Base-by-base conservation (phyloP, 495 filamentous ascomycete genomes). In the Talaromyces wortmannii region DNA sequence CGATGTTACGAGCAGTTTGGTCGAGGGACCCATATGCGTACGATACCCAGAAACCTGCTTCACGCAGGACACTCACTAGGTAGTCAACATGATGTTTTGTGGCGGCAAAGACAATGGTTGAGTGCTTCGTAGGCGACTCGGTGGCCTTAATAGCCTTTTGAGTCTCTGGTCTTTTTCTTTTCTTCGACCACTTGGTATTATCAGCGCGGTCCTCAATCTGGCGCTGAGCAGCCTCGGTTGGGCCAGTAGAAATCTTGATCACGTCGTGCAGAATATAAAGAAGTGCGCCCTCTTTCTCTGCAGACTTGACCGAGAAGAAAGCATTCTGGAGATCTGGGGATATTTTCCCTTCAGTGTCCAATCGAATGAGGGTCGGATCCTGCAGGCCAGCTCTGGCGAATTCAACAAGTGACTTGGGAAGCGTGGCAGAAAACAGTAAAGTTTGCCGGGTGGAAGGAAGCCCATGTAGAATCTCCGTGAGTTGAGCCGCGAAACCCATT, bases 61-160 rank as follows among this genome's bases (percentile, higher is more conserved):
- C 73, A 15, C 75, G 68, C 3, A 97, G 76, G 15, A 98, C 72
- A 29, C 80, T 76, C 31, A 87, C 82, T 6, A 98, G 69, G 67
- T 96, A 97, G 61, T 98, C 94, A n/a, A 98, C 94, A 61, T 97
- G 91, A 68, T 97, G 92, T 62, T 97, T 97, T 0, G 94, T 97
- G 7, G 94, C 90, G 2, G 87, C 80, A 67, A 98, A 98, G 13
- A 98, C 72, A 56, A 98, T 96, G 0, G 94, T 98, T 0, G 94
- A 95, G 65, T 95, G 83, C 67, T 71, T 62, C 4, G 73, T 76
- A 15, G 73, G 73, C 0, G 73, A 78, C 46, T 75, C 73, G 49
- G 65, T 69, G 47, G 52, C 57, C 43, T 67, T 71, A 13, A 64
- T 58, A 2, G 55, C 12, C 31, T 65, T 70, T 4, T 76, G 76